Evolutionary conservation across 306 rosid species (phyloP).

Genomic region (Comarum palustre): DNA sequence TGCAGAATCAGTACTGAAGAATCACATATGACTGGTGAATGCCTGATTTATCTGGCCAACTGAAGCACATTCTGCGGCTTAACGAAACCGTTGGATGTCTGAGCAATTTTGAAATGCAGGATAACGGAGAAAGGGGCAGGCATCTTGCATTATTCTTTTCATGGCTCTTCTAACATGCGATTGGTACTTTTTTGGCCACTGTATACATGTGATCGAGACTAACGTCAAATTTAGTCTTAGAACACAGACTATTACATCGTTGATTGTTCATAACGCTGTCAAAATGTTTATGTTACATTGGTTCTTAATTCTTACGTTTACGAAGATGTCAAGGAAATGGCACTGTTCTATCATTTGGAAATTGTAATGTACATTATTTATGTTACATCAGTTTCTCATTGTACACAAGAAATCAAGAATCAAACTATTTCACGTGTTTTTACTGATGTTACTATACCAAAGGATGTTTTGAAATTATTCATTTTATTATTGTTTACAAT

Average conservation of each 20-base stretch:
- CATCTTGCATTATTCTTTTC: not conserved
- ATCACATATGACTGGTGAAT: constrained; percentile 29
- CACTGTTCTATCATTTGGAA: not conserved
- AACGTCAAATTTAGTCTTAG: constrained; percentile 10
- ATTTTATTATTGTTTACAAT: too few species aligned
- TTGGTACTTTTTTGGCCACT: not conserved
- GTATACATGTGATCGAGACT: constrained; percentile 3
- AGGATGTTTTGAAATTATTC: too few species aligned
- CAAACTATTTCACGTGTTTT: too few species aligned
- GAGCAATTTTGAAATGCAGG: constrained; percentile 22
- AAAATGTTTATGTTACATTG: not conserved
- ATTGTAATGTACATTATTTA: not conserved
- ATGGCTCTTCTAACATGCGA: constrained; percentile 7
- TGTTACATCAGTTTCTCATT: too few species aligned
- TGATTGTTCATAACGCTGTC: not conserved
- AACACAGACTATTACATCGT: not conserved
- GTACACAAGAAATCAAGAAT: too few species aligned
- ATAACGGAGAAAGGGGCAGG: constrained; percentile 8
- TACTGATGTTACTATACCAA: too few species aligned
- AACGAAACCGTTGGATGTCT: constrained; percentile 1
- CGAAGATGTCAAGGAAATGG: not conserved
- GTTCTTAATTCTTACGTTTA: not conserved
- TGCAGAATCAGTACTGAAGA: constrained; percentile 57
- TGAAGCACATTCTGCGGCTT: not conserved
- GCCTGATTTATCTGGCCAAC: not conserved